Conservation (phyloP, 176 grass and related monocot species). For the Musa beccarii region DNA sequence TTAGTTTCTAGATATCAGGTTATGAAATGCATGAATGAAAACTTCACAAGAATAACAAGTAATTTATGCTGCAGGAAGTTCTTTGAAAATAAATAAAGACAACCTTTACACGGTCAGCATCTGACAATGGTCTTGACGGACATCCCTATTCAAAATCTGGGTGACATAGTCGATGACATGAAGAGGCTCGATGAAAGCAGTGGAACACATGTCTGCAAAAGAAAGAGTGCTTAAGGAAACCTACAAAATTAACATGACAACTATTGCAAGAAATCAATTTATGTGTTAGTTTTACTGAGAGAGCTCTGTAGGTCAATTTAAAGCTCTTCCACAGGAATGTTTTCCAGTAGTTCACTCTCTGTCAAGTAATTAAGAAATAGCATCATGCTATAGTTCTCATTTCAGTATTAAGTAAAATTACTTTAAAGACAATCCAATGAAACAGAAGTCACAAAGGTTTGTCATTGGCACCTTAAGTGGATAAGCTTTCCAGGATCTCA, state of each 20-base stretch:
- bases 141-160: conserved; percentile 59
- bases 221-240: background rate
- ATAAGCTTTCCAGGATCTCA: too few species aligned
- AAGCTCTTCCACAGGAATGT: too few species aligned
- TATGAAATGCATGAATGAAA: background rate
- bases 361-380: too few species aligned
- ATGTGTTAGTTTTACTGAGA: background rate
- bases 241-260: background rate
- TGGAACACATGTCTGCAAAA: conserved; percentile 78
- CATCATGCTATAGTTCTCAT: too few species aligned
- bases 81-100: background rate
- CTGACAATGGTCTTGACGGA: conserved; percentile 47
- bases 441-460: too few species aligned
- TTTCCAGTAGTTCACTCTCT: too few species aligned
- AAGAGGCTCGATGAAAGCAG: conserved; percentile 75
- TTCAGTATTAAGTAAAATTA: too few species aligned
- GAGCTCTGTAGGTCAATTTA: too few species aligned
- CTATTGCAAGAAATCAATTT: background rate
- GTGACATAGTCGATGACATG: conserved; percentile 62
- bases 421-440: too few species aligned
- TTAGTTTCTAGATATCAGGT: too few species aligned
- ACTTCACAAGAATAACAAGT: background rate
- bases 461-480: too few species aligned
- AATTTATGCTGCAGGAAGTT: background rate
- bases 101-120: conserved; percentile 83